Evolutionary conservation across 2,329 filamentous ascomycete genomes (phyloP).

Genomic region (Exserohilum rostratum): DNA sequence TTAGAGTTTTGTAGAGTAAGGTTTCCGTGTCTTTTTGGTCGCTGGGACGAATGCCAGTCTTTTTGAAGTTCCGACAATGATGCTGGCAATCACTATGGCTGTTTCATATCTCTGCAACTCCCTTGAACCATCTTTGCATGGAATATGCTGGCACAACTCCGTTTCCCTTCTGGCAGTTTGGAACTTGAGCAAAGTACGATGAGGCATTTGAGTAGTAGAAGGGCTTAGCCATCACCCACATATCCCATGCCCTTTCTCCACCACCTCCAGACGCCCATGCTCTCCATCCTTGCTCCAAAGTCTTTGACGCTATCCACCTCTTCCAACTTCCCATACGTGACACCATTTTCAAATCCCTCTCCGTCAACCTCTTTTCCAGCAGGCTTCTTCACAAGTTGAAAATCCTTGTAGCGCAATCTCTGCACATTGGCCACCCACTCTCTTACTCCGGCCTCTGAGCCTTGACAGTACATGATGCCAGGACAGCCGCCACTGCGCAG

Average conservation of each 20-base stretch:
- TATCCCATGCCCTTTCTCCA: constrained; percentile 73
- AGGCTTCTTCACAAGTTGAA: constrained; percentile 65
- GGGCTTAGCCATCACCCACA: constrained; percentile 24
- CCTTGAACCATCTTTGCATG: neutral
- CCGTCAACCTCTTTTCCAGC: constrained; percentile 37
- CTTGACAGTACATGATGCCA: constrained; percentile 80
- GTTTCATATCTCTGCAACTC: neutral
- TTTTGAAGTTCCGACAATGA: neutral
- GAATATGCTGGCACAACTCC: neutral
- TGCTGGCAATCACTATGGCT: neutral
- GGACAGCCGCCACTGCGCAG: constrained; percentile 71
- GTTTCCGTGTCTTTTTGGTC: neutral
- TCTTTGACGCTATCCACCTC: constrained; percentile 69
- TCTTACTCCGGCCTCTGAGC: constrained; percentile 61
- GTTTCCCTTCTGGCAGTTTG: neutral
- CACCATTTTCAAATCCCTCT: neutral
- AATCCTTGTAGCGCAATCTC: constrained; percentile 73
- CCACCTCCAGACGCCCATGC: constrained; percentile 65
- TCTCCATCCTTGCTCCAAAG: constrained; percentile 67
- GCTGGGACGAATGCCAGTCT: neutral
- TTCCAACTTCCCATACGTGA: constrained; percentile 48
- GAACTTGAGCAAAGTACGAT: neutral
- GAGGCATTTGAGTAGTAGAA: neutral
- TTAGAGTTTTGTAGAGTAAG: too few species aligned
- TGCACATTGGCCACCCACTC: constrained; percentile 71